A percentile compares a stretch with the other conserved stretches of the same genome.
These are phyloP conservation scores for Cichorium intybus DNA, from an alignment of 140 eudicot genomes.

Conservation along the genomic window DNA sequence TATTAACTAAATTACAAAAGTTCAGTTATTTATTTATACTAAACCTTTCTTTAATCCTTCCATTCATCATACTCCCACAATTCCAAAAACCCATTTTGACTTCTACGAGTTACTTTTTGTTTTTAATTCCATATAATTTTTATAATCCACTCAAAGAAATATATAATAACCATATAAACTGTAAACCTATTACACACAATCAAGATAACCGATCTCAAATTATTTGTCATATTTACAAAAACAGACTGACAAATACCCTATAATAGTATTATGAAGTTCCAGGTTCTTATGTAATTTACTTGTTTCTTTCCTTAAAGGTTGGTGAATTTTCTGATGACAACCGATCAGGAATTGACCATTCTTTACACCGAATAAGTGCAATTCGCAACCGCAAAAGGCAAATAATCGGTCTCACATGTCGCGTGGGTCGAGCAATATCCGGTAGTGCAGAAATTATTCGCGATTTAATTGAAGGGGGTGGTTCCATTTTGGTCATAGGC, in stretches of 20 bases:
- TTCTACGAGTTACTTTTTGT: neutral
- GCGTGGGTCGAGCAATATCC: constrained; percentile 92
- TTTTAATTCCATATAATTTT: neutral
- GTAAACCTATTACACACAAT: neutral
- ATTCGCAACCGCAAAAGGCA: constrained; percentile 91
- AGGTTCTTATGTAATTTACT: neutral
- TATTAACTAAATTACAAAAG: neutral
- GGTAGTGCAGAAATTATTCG: constrained; percentile 97
- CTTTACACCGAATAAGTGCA: constrained; percentile 95
- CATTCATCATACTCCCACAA: constrained; percentile 5
- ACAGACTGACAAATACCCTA: neutral
- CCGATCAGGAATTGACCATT: constrained; percentile 87
- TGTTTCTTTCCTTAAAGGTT: constrained; percentile 52
- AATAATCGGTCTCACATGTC: constrained; percentile 91
- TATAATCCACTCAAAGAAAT: neutral
- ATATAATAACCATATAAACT: neutral
- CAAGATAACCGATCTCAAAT: neutral
- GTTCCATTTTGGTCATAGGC: constrained; percentile 93
- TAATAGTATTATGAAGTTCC: constrained; percentile 2
- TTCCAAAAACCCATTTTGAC: neutral
- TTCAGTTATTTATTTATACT: neutral
- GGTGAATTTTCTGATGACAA: constrained; percentile 98
- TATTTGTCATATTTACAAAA: constrained; percentile 2
- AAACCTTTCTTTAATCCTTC: neutral
- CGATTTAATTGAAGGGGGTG: constrained; percentile 90